Percentiles rank a stretch among this genome's conserved stretches.
These are phyloP conservation scores for Psophocarpus tetragonolobus DNA, from an alignment of 306 rosid genomes.

Conservation along the genomic window DNA sequence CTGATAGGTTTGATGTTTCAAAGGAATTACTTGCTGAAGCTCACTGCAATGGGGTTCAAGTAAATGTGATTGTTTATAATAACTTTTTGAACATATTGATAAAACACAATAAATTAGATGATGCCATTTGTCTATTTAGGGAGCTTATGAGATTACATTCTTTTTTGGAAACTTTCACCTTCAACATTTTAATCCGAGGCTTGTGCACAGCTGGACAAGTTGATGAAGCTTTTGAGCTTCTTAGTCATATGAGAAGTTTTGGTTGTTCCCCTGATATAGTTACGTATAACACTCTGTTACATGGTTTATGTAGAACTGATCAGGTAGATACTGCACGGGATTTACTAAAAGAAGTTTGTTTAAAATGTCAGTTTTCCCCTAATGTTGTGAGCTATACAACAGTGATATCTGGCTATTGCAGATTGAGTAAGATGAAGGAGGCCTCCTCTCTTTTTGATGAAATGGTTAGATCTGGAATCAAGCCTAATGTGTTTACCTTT, in stretches of 20 bases:
- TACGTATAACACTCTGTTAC: neutral
- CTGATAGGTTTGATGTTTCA: neutral
- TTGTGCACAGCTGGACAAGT: neutral
- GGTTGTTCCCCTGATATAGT: conserved; percentile 1
- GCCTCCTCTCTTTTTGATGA: neutral
- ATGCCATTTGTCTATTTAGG: conserved; percentile 9
- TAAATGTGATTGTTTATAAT: neutral
- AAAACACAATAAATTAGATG: neutral
- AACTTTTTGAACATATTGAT: neutral
- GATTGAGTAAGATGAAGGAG: neutral
- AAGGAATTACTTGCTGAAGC: neutral
- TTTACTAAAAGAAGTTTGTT: neutral
- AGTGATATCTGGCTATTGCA: neutral
- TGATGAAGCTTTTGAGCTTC: conserved; percentile 1
- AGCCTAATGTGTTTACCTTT: neutral
- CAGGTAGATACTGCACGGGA: conserved; percentile 1
- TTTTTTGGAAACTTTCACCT: neutral
- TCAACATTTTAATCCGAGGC: conserved; percentile 3
- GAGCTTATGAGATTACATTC: neutral
- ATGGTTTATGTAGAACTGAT: neutral
- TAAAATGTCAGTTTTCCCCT: neutral
- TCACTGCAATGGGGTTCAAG: neutral
- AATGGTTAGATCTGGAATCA: neutral
- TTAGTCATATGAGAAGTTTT: neutral
- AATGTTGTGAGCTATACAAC: conserved; percentile 12